Evolutionary conservation across 495 filamentous ascomycete species (phyloP).

Genomic region (Pyrenula massariospora): DNA sequence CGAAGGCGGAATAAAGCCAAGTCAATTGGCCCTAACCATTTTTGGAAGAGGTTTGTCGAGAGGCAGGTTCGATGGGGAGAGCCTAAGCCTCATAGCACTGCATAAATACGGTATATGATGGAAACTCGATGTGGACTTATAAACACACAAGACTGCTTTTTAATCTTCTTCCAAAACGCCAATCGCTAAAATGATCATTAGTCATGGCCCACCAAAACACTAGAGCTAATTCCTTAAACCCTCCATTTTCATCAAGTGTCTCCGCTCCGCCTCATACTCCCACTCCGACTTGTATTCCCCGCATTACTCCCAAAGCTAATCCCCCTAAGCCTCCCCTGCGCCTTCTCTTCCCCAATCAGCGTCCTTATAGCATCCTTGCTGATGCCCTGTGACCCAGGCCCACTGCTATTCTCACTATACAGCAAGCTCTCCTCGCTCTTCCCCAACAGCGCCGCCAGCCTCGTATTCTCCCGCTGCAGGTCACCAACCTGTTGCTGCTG

Average conservation of each 20-base stretch:
- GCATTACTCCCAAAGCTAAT: not conserved
- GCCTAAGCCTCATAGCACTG: no score
- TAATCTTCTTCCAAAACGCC: no score
- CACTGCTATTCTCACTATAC: not conserved
- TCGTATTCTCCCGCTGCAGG: constrained; percentile 54
- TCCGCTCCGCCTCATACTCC: not conserved
- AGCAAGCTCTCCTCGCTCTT: constrained; percentile 5
- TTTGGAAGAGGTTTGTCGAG: no score
- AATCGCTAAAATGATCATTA: no score
- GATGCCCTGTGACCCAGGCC: not conserved
- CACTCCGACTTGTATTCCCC: not conserved
- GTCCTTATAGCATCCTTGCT: not conserved
- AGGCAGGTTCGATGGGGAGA: no score
- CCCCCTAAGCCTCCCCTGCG: not conserved
- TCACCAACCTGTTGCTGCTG: constrained; percentile 49
- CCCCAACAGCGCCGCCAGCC: constrained; percentile 15
- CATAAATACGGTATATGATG: no score
- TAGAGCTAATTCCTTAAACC: not conserved
- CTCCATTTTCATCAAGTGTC: not conserved
- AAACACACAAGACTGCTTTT: no score
- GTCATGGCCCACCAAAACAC: no score
- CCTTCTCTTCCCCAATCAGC: not conserved
- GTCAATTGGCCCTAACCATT: no score
- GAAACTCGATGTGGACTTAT: no score
- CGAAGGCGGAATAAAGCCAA: no score